Percentiles rank a stretch among this genome's conserved stretches.
Conservation (phyloP, 2,329 filamentous ascomycete species). For the Tolypocladium inflatum region DNA sequence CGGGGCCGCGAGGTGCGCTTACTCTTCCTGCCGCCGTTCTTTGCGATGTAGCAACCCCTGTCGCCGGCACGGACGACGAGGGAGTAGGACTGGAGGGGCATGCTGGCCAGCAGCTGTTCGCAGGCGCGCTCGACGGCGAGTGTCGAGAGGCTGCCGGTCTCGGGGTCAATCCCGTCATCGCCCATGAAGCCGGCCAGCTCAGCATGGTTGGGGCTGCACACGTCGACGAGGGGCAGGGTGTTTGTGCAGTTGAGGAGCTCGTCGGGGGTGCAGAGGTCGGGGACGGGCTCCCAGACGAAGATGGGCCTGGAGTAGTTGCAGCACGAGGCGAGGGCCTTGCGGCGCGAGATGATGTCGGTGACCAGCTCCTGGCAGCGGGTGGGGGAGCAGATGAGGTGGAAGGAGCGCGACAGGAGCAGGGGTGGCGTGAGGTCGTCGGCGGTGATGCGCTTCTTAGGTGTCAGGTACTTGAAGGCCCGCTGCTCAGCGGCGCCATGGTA, state of each 20-base stretch:
- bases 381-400: constrained; percentile 82
- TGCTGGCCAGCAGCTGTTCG: constrained; percentile 52
- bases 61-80: constrained; percentile 64
- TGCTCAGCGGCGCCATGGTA: constrained; percentile 64
- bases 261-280: constrained; percentile 71
- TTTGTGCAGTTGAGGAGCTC: constrained; percentile 57
- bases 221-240: constrained; percentile 49
- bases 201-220: constrained; percentile 72
- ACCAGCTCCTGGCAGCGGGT: constrained; percentile 68
- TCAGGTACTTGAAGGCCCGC: constrained; percentile 75
- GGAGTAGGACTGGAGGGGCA: constrained; percentile 55
- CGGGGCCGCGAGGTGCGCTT: constrained; percentile 22
- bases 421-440: constrained; percentile 57
- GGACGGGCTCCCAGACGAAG: constrained; percentile 93
- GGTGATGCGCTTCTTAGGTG: constrained; percentile 74
- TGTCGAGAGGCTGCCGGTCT: constrained; percentile 43
- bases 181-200: constrained; percentile 86
- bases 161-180: constrained; percentile 41
- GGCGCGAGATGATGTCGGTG: constrained; percentile 53
- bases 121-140: constrained; percentile 47
- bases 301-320: constrained; percentile 47
- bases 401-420: constrained; percentile 64
- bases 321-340: constrained; percentile 28
- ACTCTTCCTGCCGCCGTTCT: constrained; percentile 44
- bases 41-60: constrained; percentile 59